Conservation (phyloP, 306 rosid genomes). For the Medicago lupulina region DNA sequence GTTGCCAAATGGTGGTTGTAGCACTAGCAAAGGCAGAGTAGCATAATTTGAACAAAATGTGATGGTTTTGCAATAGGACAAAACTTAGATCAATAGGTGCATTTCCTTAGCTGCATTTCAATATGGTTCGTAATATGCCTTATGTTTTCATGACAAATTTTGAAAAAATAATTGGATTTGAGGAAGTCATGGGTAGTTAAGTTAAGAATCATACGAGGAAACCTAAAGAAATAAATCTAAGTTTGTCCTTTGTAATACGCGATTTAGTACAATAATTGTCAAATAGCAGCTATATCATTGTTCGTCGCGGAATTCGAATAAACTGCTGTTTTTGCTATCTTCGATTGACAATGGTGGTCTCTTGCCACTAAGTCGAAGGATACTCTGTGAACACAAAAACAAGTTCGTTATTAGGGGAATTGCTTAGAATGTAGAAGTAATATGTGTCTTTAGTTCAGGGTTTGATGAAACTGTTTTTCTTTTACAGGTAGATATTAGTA, state of each 20-base stretch:
- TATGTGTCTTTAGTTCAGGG: neutral
- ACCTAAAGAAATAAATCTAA: too few relatives aligned
- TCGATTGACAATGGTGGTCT: neutral
- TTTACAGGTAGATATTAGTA: too few relatives aligned
- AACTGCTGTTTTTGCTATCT: too few relatives aligned
- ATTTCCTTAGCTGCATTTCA: too few relatives aligned
- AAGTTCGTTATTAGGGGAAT: neutral
- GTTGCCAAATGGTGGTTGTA: neutral
- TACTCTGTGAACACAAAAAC: neutral
- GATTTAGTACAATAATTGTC: too few relatives aligned
- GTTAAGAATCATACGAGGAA: too few relatives aligned
- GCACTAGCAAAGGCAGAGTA: neutral
- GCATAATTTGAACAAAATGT: neutral
- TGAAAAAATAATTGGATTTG: too few relatives aligned
- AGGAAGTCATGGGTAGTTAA: too few relatives aligned
- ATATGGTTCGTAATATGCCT: too few relatives aligned
- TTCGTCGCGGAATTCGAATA: neutral
- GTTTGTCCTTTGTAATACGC: too few relatives aligned
- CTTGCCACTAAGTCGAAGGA: neutral
- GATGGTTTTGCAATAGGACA: neutral
- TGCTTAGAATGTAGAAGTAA: neutral
- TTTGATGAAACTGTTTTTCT: neutral
- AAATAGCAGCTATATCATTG: neutral
- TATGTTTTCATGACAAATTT: too few relatives aligned
- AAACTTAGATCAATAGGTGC: too few relatives aligned